These are phyloP conservation scores for Canna indica DNA, from an alignment of 176 grass and related monocot species.

Conservation along the genomic window DNA sequence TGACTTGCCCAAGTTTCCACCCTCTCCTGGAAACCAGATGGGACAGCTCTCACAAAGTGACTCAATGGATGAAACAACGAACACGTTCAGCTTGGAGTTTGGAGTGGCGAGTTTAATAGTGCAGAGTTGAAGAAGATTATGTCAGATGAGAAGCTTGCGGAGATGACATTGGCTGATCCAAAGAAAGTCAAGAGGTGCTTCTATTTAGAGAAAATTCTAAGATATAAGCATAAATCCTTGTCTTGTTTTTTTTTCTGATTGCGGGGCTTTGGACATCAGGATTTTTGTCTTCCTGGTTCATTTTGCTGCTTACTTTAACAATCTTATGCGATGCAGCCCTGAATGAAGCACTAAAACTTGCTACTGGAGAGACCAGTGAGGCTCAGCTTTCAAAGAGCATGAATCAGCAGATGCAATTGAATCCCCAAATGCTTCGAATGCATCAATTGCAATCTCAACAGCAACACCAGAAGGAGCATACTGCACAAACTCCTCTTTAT, in stretches of 20 bases:
- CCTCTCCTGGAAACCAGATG: constrained; percentile 24
- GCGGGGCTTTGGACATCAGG: constrained; percentile 22
- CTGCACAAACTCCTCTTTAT: neutral
- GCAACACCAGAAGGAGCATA: constrained; percentile 35
- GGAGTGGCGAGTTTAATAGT: constrained; percentile 59
- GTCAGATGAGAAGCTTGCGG: constrained; percentile 72
- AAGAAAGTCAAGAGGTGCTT: constrained; percentile 88
- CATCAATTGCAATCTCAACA: constrained; percentile 86
- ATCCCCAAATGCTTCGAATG: constrained; percentile 65
- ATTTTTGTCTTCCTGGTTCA: constrained; percentile 14
- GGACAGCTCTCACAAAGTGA: constrained; percentile 29
- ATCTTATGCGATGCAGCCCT: constrained; percentile 32
- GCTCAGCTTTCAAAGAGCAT: constrained; percentile 40
- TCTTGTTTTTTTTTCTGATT: constrained; percentile 11
- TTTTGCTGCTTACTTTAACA: neutral
- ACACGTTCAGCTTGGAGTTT: constrained; percentile 48
- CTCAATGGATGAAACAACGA: constrained; percentile 45
- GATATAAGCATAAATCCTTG: neutral
- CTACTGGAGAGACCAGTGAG: constrained; percentile 58
- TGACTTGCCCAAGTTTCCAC: constrained; percentile 55
- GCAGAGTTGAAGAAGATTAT: constrained; percentile 95
- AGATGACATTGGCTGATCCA: constrained; percentile 78
- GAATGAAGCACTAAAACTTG: constrained; percentile 76
- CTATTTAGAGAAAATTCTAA: neutral
- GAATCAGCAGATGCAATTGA: constrained; percentile 59